phyloP scores from a whole-genome alignment of 23 red algal species.

The Agarophyton chilense region DNA sequence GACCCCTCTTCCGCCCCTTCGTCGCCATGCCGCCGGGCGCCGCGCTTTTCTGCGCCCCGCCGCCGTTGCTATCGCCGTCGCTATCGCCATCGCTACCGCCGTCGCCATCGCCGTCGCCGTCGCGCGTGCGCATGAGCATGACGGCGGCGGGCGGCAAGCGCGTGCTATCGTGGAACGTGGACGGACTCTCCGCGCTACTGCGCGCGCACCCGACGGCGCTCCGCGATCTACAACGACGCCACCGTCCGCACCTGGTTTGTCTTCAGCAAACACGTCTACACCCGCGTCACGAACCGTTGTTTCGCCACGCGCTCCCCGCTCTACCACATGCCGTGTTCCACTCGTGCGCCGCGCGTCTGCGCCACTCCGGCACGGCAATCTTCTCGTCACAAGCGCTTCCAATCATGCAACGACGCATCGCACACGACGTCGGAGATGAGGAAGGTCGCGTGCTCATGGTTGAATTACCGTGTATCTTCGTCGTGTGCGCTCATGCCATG shows the following conservation, averaged over 20 bases:
- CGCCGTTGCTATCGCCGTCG: no score
- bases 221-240: constrained; percentile 2
- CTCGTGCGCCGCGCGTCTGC: constrained; percentile 36
- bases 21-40: no score
- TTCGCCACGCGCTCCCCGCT: constrained; percentile 9
- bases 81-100: no score
- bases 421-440: constrained; percentile 28
- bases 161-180: constrained; percentile 76
- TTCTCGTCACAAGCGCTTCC: constrained; percentile 1
- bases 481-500: constrained; percentile 58
- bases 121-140: not conserved
- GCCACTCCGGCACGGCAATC: constrained; percentile 63
- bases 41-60: no score
- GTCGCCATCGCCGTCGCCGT: no score
- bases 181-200: constrained; percentile 46
- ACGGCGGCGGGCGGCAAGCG: not conserved
- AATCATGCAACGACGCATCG: constrained; percentile 23
- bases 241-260: constrained; percentile 64
- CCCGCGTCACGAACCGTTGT: constrained; percentile 16
- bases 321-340: constrained; percentile 22
- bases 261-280: constrained; percentile 68
- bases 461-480: constrained; percentile 29
- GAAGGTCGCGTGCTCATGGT: constrained; percentile 60
- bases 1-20: no score
- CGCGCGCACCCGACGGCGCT: constrained; percentile 8